Evolutionary conservation across 345 rosid species (phyloP).

Genomic region (Ceriops decandra): DNA sequence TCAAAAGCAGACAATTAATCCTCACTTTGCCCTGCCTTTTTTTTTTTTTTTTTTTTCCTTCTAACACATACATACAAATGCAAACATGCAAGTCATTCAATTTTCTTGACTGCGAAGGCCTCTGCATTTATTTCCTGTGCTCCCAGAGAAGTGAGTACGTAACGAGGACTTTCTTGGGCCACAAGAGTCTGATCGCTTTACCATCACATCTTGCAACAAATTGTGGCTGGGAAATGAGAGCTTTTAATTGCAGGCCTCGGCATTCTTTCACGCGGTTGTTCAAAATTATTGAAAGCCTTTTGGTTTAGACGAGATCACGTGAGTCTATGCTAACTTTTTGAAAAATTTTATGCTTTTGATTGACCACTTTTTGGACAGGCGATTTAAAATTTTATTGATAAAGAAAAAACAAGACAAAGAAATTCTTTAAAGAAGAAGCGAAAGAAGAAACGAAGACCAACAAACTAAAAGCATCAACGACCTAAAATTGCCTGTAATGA

Average conservation of each 20-base stretch:
- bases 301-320: constrained; percentile 2
- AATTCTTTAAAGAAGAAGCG: no score
- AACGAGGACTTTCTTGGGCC: not conserved
- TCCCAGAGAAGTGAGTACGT: not conserved
- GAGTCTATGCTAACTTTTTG: constrained; percentile 11
- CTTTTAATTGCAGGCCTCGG: constrained; percentile 7
- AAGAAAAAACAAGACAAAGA: no score
- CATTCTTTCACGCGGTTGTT: constrained; percentile 1
- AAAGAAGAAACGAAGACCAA: no score
- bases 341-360: constrained; percentile 6
- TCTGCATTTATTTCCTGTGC: not conserved
- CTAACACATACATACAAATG: no score
- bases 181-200: not conserved
- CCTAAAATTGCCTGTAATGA: not conserved
- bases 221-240: constrained; percentile 7
- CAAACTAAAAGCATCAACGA: no score
- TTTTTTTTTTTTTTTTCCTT: no score
- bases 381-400: no score
- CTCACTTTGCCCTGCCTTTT: no score
- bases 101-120: no score
- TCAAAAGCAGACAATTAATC: no score
- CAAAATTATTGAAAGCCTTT: not conserved
- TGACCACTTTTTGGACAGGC: no score
- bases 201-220: not conserved
- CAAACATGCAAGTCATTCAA: no score